phyloP scores from a whole-genome alignment of 495 filamentous ascomycete species.

The Bathelium albidoporum region DNA sequence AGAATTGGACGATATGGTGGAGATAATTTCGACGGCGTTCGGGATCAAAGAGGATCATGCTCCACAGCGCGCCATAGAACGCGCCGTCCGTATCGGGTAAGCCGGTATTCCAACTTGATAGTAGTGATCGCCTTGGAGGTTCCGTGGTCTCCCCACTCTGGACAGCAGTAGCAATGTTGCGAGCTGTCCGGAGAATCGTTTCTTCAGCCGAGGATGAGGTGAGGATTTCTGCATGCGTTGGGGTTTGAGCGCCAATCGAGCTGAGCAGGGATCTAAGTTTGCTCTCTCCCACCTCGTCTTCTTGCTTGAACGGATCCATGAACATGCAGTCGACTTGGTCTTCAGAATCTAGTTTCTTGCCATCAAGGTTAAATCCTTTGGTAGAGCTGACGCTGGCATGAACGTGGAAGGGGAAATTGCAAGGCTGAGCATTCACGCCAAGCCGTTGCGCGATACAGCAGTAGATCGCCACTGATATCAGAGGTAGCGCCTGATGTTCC shows the following conservation, averaged over 20 bases:
- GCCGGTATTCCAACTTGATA: neutral
- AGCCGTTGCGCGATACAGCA: constrained; percentile 56
- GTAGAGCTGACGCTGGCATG: constrained; percentile 49
- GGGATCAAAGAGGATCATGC: constrained; percentile 44
- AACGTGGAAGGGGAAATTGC: constrained; percentile 70
- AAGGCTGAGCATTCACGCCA: constrained; percentile 60
- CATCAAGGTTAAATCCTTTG: neutral
- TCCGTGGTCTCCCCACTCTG: constrained; percentile 27
- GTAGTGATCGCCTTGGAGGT: constrained; percentile 11
- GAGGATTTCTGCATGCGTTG: constrained; percentile 47
- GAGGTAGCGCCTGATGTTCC: constrained; percentile 61
- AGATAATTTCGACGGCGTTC: constrained; percentile 46
- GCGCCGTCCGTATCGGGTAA: constrained; percentile 51
- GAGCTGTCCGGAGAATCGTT: constrained; percentile 64
- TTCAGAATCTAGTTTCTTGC: neutral
- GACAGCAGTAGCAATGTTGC: constrained; percentile 64
- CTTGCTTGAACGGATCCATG: constrained; percentile 70
- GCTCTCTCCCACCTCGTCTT: constrained; percentile 50
- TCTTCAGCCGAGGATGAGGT: constrained; percentile 48
- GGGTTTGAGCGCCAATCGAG: constrained; percentile 48
- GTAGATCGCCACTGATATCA: constrained; percentile 67
- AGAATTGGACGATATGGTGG: constrained; percentile 55
- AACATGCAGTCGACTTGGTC: constrained; percentile 51
- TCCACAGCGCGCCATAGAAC: constrained; percentile 71
- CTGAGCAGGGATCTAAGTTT: constrained; percentile 50